phyloP scores from a whole-genome alignment of 2,329 filamentous ascomycete species.

The Neofusicoccum cordaticola region DNA sequence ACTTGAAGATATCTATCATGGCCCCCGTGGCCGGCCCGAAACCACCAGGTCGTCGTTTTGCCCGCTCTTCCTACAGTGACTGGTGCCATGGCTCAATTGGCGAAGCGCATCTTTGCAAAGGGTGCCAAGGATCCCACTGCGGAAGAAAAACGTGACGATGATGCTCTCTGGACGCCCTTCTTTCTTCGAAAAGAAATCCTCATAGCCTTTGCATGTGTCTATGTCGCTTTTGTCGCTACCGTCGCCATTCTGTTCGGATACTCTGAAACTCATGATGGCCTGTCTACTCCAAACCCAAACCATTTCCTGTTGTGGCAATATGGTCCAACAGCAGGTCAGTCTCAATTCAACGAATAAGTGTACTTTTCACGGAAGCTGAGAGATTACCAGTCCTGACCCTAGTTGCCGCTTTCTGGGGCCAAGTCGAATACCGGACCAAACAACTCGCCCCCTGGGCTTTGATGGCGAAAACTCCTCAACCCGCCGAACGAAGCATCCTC shows the following conservation, averaged over 20 bases:
- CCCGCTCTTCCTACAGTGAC: no score
- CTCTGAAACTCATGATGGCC: not conserved
- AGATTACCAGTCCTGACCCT: not conserved
- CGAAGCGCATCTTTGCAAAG: no score
- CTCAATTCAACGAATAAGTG: not conserved
- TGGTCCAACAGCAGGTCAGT: not conserved
- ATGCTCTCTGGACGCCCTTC: not conserved
- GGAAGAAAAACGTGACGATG: not conserved
- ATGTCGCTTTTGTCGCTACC: not conserved
- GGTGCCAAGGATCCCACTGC: no score
- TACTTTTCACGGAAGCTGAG: not conserved
- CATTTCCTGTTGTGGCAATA: not conserved
- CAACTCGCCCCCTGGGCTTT: slow-evolving; percentile 14
- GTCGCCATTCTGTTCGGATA: not conserved
- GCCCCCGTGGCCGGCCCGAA: no score
- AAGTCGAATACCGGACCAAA: slow-evolving; percentile 13
- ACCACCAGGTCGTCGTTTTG: no score
- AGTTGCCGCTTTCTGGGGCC: slow-evolving; percentile 1
- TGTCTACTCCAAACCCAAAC: not conserved
- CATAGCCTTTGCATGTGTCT: not conserved
- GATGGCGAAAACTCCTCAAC: not conserved
- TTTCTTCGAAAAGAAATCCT: not conserved
- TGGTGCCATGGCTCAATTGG: no score
- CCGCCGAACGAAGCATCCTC: slow-evolving; percentile 7
- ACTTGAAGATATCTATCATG: no score